A percentile compares a stretch with the other conserved stretches of the same genome.
Conservation (phyloP, 805 yeast genomes). For the Candida adriatica region DNA sequence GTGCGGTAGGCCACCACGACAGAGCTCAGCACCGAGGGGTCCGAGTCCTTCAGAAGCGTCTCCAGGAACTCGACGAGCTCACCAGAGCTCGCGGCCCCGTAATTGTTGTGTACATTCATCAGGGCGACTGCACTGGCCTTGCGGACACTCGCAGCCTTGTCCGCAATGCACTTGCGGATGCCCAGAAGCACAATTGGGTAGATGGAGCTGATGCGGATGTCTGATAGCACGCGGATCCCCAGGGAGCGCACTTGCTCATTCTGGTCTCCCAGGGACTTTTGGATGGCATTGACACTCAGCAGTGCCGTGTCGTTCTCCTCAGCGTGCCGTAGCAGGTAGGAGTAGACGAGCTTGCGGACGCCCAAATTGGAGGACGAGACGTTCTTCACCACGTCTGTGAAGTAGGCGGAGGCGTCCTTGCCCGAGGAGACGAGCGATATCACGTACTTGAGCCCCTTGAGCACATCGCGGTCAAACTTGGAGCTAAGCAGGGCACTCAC, state of each 20-base stretch:
- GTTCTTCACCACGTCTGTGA: constrained; percentile 87
- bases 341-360: constrained; percentile 68
- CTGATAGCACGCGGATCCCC: constrained; percentile 73
- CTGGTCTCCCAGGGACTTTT: constrained; percentile 68
- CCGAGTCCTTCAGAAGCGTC: constrained; percentile 56
- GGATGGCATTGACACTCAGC: constrained; percentile 85
- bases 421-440: constrained; percentile 37
- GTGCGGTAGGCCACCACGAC: constrained; percentile 53
- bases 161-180: constrained; percentile 59
- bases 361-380: constrained; percentile 61
- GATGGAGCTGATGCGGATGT: constrained; percentile 76
- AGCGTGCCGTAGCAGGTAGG: constrained; percentile 69
- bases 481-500: constrained; percentile 62
- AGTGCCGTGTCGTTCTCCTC: constrained; percentile 91
- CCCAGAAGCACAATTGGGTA: constrained; percentile 73
- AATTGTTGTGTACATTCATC: constrained; percentile 43
- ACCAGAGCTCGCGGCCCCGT: constrained; percentile 35
- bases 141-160: constrained; percentile 73
- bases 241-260: constrained; percentile 62
- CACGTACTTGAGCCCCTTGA: constrained; percentile 53
- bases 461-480: constrained; percentile 55
- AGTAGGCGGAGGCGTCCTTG: constrained; percentile 35
- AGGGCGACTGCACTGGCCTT: constrained; percentile 73
- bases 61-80: constrained; percentile 46
- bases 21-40: constrained; percentile 60